Base-by-base conservation (phyloP, 2,329 filamentous ascomycete genomes). In the Talaromyces islandicus region DNA sequence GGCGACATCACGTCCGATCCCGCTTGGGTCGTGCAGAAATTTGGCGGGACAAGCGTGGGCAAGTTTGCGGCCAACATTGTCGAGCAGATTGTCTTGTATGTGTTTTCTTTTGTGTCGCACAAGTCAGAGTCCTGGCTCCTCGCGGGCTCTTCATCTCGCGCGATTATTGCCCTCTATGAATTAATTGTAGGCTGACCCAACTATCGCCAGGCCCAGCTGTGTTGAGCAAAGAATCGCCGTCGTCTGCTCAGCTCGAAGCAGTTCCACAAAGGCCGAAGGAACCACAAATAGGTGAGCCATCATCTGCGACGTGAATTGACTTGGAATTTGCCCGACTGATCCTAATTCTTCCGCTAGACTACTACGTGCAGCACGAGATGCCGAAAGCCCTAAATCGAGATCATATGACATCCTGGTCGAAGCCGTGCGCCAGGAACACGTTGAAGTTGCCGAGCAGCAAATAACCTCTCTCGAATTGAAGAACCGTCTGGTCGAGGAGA, bases 191-290 rank as follows among this genome's bases (percentile, higher is more conserved):
- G 24, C 27, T 52, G 24, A 29, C 48, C 29, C 1, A 12, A 50
- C 24, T 25, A 27, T 17, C 17, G 41, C 25, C 57, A 88, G 86
- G 66, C 79, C 82, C 21, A 83, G 81, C 71, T 77, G 95, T 59
- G 79, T 80, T 58, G 79, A 85, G 60, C 87, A 91, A 71, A 88
- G 88, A 74, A 87, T 97, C 65, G 92, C 92, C 60, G 88, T 99
- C 60, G 93, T 99, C 60, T 99, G 94, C 78, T 99, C 94, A 63
- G 94, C 94, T 48, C 84, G 94, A 73, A 97, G 92, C 77, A 94
- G 90, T 62, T 92, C 91, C 64, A 96, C 93, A 73, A 99, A 99
- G 79, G 85, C 88, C 58, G 91, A 95, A 68, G 94, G 94, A 63
- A 99, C 94, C 62, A 99, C 94, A 41, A 97, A 95, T 77, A 86